Evolutionary conservation across 2,329 filamentous ascomycete species (phyloP), one percentile per base, ranked within the genome.

Genomic region (Aspergillus flavus): DNA sequence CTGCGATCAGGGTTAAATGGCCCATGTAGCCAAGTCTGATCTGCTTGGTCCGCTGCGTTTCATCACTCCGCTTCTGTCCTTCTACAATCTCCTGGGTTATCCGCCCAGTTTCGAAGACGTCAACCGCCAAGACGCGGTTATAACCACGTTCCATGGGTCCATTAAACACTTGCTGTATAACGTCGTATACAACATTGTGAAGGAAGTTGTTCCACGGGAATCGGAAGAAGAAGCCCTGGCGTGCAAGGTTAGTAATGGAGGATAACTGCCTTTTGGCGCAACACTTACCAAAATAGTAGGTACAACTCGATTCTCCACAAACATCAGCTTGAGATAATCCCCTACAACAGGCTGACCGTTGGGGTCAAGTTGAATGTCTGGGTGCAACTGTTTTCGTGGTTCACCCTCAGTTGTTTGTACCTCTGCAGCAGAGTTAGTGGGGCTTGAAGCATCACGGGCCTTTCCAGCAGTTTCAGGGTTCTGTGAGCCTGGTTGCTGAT

Each of bases 151-250:
- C 94, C 91, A 99, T 97, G 0, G 93, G 93, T 10, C 95, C 95
- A 75, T 99, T 99, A 79, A 99, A 98, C 1, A 99, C 95, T 81
- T 99, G 95, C 78, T 99, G 95, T 50, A 99, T 92, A 73, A 99
- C 94, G 77, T 99, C 95, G 76, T 99, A 99, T 55, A 99, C 95
- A 50, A 99, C 95, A 74, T 99, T 99, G 80, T 99, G 95, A 52
- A 99, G 85, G 75, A 99, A 99, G 78, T 99, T 99, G 79, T 99
- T 99, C 95, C 95, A 99, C 1, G 95, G 94, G 73, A 98, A 99
- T 64, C 91, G 89, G 83, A 99, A 99, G 81, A 99, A 99, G 82
- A 98, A 98, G 62, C 93, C 92, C 93, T 96, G 30, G 19, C 23
- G 21, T 39, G 30, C 23, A 23, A 28, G 41, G n/a, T 59, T 48